phyloP scores from a whole-genome alignment of 768 basidiomycete genomes.

The Lenzites betulinus region DNA sequence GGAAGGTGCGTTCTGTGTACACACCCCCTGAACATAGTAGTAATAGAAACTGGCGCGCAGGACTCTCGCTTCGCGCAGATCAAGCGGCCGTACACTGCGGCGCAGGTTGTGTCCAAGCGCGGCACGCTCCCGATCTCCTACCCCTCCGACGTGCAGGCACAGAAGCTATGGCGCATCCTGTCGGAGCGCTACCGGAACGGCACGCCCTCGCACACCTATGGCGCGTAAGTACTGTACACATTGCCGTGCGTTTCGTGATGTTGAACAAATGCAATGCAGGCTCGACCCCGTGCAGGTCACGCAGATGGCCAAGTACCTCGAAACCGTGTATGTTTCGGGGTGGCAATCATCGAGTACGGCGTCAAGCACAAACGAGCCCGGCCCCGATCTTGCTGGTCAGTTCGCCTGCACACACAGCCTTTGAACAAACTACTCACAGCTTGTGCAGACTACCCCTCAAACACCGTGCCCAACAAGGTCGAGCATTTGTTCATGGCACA shows the following conservation, averaged over 20 bases:
- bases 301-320: slow-evolving; percentile 98
- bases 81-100: slow-evolving; percentile 91
- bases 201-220: slow-evolving; percentile 93
- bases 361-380: slow-evolving; percentile 91
- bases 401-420: background rate
- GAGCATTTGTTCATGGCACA: slow-evolving; percentile 98
- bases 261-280: slow-evolving; percentile 42
- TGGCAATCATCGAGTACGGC: slow-evolving; percentile 96
- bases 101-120: slow-evolving; percentile 91
- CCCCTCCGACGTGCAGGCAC: slow-evolving; percentile 80
- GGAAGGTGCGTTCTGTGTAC: slow-evolving; percentile 61
- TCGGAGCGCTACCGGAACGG: slow-evolving; percentile 73
- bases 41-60: slow-evolving; percentile 40
- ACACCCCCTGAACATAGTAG: background rate
- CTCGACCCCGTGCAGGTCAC: slow-evolving; percentile 98
- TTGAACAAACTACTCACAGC: background rate
- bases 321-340: slow-evolving; percentile 98
- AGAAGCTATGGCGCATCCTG: slow-evolving; percentile 83
- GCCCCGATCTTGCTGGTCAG: slow-evolving; percentile 94
- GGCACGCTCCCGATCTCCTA: slow-evolving; percentile 86
- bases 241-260: background rate
- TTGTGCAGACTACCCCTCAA: slow-evolving; percentile 87
- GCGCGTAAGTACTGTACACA: slow-evolving; percentile 70
- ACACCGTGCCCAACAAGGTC: slow-evolving; percentile 98
- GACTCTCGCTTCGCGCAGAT: slow-evolving; percentile 83